Conservation (phyloP, 345 rosid genomes). For the Pseudoturritis turrita region DNA sequence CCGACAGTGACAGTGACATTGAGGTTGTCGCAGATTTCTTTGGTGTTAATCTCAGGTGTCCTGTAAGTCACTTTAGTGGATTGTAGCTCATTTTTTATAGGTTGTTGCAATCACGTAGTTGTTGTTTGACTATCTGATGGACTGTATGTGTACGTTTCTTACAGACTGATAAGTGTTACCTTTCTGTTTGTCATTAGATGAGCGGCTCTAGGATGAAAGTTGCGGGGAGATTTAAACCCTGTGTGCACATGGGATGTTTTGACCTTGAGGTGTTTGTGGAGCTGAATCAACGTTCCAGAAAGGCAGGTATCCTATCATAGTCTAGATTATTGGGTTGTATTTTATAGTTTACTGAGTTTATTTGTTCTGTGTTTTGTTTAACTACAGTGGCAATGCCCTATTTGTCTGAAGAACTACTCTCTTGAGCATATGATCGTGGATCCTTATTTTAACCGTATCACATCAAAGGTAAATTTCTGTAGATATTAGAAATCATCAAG, state of each 20-base stretch:
- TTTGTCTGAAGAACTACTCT: conserved; percentile 85
- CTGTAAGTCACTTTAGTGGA: conserved; percentile 50
- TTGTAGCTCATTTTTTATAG: background rate
- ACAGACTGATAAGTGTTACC: background rate
- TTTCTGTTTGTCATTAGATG: conserved; percentile 46
- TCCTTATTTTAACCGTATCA: conserved; percentile 86
- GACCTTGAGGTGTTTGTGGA: conserved; percentile 96
- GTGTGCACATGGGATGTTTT: conserved; percentile 96
- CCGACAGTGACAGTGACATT: conserved; percentile 89
- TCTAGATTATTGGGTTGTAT: background rate
- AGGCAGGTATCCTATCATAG: conserved; percentile 49
- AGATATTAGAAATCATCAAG: background rate
- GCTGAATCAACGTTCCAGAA: conserved; percentile 93
- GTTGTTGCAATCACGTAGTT: background rate
- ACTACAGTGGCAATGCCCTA: conserved; percentile 96
- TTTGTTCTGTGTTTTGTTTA: conserved; percentile 11
- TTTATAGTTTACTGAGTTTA: conserved; percentile 9
- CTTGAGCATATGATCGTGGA: conserved; percentile 75
- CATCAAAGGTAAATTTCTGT: conserved; percentile 56
- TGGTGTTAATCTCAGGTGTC: conserved; percentile 88
- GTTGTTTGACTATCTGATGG: background rate
- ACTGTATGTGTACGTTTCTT: background rate
- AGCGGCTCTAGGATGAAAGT: conserved; percentile 97
- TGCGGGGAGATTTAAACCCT: conserved; percentile 92
- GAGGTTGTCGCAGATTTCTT: conserved; percentile 96